Conservation (phyloP, 306 rosid species). For the Oemleria cerasiformis region DNA sequence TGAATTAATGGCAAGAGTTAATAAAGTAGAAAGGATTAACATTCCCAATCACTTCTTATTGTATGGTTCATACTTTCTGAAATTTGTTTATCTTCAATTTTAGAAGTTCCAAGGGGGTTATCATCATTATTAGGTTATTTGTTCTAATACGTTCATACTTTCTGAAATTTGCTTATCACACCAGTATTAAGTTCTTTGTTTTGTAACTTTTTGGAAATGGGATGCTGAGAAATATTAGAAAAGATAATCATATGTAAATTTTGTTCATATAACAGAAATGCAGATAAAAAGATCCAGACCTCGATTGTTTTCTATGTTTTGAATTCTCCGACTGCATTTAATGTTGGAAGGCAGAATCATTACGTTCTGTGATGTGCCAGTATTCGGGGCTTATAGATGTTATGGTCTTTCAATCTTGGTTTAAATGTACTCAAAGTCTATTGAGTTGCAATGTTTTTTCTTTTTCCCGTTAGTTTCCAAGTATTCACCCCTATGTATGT, state of each 20-base stretch:
- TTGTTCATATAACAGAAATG: too few relatives aligned
- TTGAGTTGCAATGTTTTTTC: conserved; percentile 15
- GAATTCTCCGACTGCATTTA: not conserved
- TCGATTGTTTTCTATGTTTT: not conserved
- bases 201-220: not conserved
- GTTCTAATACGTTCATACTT: not conserved
- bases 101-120: not conserved
- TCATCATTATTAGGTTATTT: not conserved
- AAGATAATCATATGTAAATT: not conserved
- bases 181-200: not conserved
- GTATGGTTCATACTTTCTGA: not conserved
- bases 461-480: conserved; percentile 21
- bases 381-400: conserved; percentile 6
- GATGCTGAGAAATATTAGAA: not conserved
- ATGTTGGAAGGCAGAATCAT: not conserved
- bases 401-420: conserved; percentile 18
- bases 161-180: not conserved
- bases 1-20: not conserved
- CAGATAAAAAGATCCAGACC: too few relatives aligned
- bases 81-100: not conserved
- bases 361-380: not conserved
- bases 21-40: not conserved
- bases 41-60: not conserved
- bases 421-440: not conserved
- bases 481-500: conserved; percentile 31